Evolutionary conservation across 2,329 filamentous ascomycete species (phyloP).

Genomic region (Microdochium paspali): DNA sequence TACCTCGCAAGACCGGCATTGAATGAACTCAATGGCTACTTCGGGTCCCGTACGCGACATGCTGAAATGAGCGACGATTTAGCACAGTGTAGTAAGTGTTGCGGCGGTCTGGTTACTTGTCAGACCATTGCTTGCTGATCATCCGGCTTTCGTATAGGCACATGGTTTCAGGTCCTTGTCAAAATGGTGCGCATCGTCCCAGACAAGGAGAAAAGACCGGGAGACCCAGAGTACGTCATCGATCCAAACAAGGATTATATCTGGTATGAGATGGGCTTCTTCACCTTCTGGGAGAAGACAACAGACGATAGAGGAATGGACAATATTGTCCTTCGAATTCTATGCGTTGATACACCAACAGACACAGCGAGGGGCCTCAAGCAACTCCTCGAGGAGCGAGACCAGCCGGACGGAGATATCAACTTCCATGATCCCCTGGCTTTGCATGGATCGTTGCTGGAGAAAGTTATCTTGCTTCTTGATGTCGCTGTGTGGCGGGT

Average conservation of each 20-base stretch:
- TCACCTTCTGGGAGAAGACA: not conserved
- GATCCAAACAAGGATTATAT: not conserved
- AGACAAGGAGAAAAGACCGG: not conserved
- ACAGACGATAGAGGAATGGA: not conserved
- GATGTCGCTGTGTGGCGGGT: not conserved
- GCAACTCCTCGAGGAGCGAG: not conserved
- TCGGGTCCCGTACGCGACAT: not conserved
- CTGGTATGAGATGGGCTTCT: not conserved
- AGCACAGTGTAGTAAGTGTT: too few species aligned
- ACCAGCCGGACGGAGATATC: not conserved
- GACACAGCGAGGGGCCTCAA: not conserved
- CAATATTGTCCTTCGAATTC: not conserved
- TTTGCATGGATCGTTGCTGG: not conserved
- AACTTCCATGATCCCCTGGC: not conserved
- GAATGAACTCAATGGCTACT: not conserved
- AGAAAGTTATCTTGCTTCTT: not conserved
- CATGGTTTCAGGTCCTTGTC: not conserved
- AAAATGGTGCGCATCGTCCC: not conserved
- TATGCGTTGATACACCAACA: not conserved
- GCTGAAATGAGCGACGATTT: too few species aligned
- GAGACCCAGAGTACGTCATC: not conserved
- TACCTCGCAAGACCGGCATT: not conserved
- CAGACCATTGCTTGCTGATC: too few species aligned
- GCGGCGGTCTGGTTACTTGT: too few species aligned
- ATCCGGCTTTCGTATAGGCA: not conserved